phyloP scores from a whole-genome alignment of 2,329 filamentous ascomycete species.

The Rhexocercosporidium sp. region DNA sequence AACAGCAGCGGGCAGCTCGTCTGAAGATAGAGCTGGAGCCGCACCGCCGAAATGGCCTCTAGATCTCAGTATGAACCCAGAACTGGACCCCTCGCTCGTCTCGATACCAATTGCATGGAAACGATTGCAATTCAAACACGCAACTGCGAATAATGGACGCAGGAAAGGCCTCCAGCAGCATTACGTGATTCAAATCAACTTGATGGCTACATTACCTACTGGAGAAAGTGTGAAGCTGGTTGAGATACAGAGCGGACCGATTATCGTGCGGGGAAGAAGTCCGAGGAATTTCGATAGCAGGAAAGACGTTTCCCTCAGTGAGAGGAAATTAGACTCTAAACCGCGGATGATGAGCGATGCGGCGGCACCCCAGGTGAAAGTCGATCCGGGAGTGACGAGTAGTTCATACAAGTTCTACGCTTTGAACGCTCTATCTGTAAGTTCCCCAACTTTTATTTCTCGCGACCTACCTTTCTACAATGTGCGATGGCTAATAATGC shows the following conservation, averaged over 20 bases:
- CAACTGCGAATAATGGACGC: slow-evolving; percentile 93
- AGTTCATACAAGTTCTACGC: slow-evolving; percentile 38
- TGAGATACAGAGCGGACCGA: slow-evolving; percentile 88
- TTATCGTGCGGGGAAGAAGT: slow-evolving; percentile 91
- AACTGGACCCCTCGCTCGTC: slow-evolving; percentile 78
- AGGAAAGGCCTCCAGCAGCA: slow-evolving; percentile 95
- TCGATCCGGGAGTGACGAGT: slow-evolving; percentile 36
- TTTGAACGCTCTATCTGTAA: slow-evolving; percentile 38
- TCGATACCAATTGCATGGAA: slow-evolving; percentile 92
- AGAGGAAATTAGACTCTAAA: slow-evolving; percentile 40
- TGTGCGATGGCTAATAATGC: background rate
- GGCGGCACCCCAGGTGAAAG: slow-evolving; percentile 33
- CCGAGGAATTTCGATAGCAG: slow-evolving; percentile 92
- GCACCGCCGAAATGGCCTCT: slow-evolving; percentile 60
- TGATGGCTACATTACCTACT: slow-evolving; percentile 74
- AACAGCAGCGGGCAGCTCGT: slow-evolving; percentile 47
- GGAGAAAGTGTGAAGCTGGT: slow-evolving; percentile 74
- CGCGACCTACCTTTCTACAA: background rate
- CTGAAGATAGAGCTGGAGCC: slow-evolving; percentile 49
- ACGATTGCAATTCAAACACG: slow-evolving; percentile 91
- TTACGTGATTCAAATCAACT: slow-evolving; percentile 85
- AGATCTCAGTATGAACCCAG: slow-evolving; percentile 64
- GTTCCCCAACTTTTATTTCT: slow-evolving; percentile 6
- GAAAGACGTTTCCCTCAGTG: slow-evolving; percentile 76
- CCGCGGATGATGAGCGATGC: slow-evolving; percentile 36